Conservation (phyloP, 164 flowering plant species). For the Cinnamomum micranthum region DNA sequence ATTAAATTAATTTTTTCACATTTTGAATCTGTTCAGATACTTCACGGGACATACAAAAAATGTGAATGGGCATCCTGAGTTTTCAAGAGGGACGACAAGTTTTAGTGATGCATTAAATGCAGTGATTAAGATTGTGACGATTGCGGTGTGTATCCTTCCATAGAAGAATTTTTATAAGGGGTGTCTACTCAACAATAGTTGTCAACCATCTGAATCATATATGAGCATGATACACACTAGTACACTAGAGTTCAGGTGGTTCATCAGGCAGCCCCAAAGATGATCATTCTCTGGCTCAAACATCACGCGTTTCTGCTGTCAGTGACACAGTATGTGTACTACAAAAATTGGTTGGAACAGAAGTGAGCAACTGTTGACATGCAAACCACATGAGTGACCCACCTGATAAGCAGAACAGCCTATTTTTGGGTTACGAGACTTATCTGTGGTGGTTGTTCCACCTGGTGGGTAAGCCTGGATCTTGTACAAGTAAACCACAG, state of each 20-base stretch:
- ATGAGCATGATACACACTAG: not conserved
- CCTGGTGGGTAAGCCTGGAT: not conserved
- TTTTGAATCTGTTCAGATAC: conserved; percentile 36
- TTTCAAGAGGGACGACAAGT: conserved; percentile 49
- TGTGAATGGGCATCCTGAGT: conserved; percentile 42
- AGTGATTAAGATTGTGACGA: conserved; percentile 64
- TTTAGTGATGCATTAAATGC: conserved; percentile 58
- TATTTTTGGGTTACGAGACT: too few species aligned
- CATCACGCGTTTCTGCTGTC: too few species aligned
- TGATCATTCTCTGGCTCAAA: too few species aligned
- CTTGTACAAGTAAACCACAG: not conserved
- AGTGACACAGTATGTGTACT: too few species aligned
- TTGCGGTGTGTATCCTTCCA: conserved; percentile 56
- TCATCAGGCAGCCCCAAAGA: not conserved
- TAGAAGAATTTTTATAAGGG: not conserved
- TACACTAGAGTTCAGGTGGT: not conserved
- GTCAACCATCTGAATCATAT: not conserved
- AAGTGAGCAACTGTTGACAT: too few species aligned
- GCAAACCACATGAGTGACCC: too few species aligned
- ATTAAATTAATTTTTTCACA: too few species aligned
- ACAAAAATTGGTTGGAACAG: too few species aligned
- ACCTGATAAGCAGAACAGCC: too few species aligned
- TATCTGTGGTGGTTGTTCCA: not conserved
- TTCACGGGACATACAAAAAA: conserved; percentile 68
- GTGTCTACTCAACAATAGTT: not conserved